Conservation (phyloP, 2,329 filamentous ascomycete genomes). For the Rhinocladiella mackenziei region DNA sequence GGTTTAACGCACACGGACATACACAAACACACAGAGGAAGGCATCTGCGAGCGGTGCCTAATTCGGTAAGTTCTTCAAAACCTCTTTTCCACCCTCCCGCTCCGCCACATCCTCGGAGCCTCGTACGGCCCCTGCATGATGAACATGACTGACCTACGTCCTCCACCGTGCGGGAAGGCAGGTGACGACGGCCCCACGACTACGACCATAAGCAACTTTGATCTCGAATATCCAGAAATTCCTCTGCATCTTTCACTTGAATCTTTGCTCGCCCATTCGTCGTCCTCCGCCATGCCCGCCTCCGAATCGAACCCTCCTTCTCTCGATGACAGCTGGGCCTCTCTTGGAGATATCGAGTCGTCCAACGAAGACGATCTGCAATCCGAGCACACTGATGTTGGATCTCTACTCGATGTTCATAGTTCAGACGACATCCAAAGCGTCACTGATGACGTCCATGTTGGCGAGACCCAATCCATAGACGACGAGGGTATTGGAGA, state of each 20-base stretch:
- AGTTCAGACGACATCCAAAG: slow-evolving; percentile 45
- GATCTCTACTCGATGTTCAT: slow-evolving; percentile 42
- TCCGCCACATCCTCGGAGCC: neutral
- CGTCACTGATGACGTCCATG: slow-evolving; percentile 39
- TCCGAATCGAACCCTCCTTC: slow-evolving; percentile 26
- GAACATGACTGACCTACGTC: slow-evolving; percentile 9
- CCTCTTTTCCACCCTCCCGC: neutral
- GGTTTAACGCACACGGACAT: slow-evolving; percentile 2
- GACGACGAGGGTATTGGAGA: slow-evolving; percentile 27
- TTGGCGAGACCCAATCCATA: slow-evolving; percentile 35
- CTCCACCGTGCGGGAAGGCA: slow-evolving; percentile 1
- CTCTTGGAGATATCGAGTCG: slow-evolving; percentile 41
- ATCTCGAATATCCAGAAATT: slow-evolving; percentile 20
- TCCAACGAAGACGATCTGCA: slow-evolving; percentile 44
- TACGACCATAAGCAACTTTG: neutral
- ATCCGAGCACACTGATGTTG: slow-evolving; percentile 43
- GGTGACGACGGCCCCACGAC: slow-evolving; percentile 1
- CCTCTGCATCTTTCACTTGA: slow-evolving; percentile 26
- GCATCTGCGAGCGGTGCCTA: neutral
- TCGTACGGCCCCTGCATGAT: neutral
- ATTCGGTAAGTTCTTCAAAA: slow-evolving; percentile 2
- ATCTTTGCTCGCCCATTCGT: slow-evolving; percentile 26
- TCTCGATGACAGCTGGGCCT: slow-evolving; percentile 47
- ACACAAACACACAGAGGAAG: neutral
- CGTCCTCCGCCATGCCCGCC: slow-evolving; percentile 15